These are phyloP conservation scores for Blastocystis sp. DNA, from an alignment of 352 stramenopile genomes.

Conservation along the genomic window DNA sequence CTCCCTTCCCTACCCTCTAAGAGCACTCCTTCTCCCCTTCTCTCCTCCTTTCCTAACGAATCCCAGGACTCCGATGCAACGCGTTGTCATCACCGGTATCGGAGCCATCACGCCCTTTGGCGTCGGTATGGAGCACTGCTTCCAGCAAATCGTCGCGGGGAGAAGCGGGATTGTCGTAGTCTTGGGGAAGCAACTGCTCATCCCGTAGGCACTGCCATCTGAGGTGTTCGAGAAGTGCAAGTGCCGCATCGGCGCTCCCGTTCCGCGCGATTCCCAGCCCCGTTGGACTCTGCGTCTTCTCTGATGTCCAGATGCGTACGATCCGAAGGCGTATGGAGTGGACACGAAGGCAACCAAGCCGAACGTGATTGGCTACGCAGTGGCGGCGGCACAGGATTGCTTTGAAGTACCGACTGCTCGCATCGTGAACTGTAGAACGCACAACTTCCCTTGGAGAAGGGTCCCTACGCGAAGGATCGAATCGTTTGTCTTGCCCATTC, in stretches of 20 bases:
- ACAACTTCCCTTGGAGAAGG: constrained; percentile 79
- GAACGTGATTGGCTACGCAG: constrained; percentile 84
- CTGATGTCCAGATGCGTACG: constrained; percentile 81
- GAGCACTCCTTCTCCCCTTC: background rate
- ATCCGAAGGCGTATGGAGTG: constrained; percentile 80
- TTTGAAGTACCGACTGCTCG: constrained; percentile 81
- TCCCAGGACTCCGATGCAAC: too few species aligned
- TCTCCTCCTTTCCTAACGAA: background rate
- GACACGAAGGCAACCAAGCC: constrained; percentile 78
- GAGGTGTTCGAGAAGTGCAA: constrained; percentile 79
- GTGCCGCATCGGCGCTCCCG: constrained; percentile 81
- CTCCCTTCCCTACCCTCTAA: background rate
- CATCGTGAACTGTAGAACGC: constrained; percentile 79
- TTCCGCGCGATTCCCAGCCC: constrained; percentile 78
- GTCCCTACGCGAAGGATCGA: background rate
- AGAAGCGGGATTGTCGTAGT: constrained; percentile 82
- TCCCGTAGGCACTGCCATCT: constrained; percentile 77
- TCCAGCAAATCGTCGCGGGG: constrained; percentile 83
- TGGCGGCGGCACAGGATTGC: constrained; percentile 84
- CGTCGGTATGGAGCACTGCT: constrained; percentile 83
- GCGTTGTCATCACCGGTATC: constrained; percentile 89
- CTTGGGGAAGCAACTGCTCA: constrained; percentile 2
- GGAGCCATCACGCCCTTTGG: constrained; percentile 88
- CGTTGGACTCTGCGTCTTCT: constrained; percentile 77
- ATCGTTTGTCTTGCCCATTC: constrained; percentile 9